Conservation (phyloP, 345 rosid genomes). For the Isatis tinctoria region DNA sequence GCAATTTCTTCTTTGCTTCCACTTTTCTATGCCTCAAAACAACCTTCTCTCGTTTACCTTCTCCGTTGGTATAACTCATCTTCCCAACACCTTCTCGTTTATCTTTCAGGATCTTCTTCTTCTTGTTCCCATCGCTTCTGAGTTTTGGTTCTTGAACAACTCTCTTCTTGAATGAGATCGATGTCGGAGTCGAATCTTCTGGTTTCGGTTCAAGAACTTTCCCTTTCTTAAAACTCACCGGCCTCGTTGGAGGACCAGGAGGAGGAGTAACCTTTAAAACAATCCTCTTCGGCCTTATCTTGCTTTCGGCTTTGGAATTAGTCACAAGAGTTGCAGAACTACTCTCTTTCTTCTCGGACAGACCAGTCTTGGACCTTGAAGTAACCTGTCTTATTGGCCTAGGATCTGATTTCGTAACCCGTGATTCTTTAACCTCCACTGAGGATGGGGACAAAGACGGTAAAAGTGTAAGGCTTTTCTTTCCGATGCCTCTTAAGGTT, state of each 20-base stretch:
- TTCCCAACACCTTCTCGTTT: slow-evolving; percentile 45
- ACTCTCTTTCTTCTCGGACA: slow-evolving; percentile 18
- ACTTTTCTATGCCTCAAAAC: slow-evolving; percentile 75
- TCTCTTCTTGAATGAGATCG: slow-evolving; percentile 49
- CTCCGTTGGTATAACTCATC: slow-evolving; percentile 14
- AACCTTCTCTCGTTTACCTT: slow-evolving; percentile 39
- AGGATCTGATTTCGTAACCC: slow-evolving; percentile 13
- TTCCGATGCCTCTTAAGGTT: slow-evolving; percentile 15
- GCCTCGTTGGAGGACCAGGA: slow-evolving; percentile 27
- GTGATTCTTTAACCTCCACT: background rate
- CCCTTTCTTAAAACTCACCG: slow-evolving; percentile 65
- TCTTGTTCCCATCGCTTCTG: slow-evolving; percentile 31
- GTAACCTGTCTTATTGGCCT: slow-evolving; percentile 20
- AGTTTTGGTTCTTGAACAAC: slow-evolving; percentile 32
- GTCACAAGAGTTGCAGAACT: slow-evolving; percentile 24
- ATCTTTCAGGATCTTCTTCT: slow-evolving; percentile 60
- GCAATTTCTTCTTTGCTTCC: slow-evolving; percentile 58
- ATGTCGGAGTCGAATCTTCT: slow-evolving; percentile 37
- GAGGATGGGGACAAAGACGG: slow-evolving; percentile 19
- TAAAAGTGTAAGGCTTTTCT: background rate
- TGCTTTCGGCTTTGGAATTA: slow-evolving; percentile 42
- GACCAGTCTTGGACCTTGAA: slow-evolving; percentile 16
- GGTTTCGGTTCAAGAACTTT: slow-evolving; percentile 55
- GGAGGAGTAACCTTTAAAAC: slow-evolving; percentile 37
- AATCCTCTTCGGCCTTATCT: slow-evolving; percentile 41